phyloP scores from a whole-genome alignment of 495 filamentous ascomycete genomes.

The Cryomyces minteri region DNA sequence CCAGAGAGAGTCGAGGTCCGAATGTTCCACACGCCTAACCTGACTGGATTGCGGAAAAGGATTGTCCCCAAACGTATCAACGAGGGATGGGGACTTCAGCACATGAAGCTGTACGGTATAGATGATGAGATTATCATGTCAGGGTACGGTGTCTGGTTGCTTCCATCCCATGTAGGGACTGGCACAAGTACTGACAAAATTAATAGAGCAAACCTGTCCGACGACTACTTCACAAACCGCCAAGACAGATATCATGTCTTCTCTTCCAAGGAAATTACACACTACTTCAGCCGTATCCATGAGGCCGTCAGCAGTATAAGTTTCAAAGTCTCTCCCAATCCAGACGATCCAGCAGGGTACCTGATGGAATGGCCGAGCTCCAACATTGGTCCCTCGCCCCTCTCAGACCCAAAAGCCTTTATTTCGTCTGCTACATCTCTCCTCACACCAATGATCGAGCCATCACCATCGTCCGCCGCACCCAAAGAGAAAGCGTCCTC shows the following conservation, averaged over 20 bases:
- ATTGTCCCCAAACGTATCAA: conserved; percentile 79
- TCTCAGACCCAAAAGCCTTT: conserved; percentile 48
- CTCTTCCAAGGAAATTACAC: conserved; percentile 52
- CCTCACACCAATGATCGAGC: conserved; percentile 44
- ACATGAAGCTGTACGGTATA: conserved; percentile 97
- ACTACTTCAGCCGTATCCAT: conserved; percentile 69
- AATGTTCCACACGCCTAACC: conserved; percentile 95
- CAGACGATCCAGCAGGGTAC: conserved; percentile 39
- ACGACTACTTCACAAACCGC: conserved; percentile 90
- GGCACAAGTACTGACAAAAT: background rate
- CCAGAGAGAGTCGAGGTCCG: conserved; percentile 75
- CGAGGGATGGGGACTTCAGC: conserved; percentile 94
- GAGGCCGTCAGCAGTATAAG: conserved; percentile 59
- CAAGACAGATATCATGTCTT: conserved; percentile 93
- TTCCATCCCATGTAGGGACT: background rate
- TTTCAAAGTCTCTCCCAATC: conserved; percentile 48
- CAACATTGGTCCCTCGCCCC: conserved; percentile 54
- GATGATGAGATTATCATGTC: conserved; percentile 94
- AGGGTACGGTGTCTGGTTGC: conserved; percentile 32
- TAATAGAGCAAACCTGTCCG: conserved; percentile 67
- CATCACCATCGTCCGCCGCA: conserved; percentile 18
- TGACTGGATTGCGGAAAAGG: conserved; percentile 72
- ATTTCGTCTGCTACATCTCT: conserved; percentile 45
- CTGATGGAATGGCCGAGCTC: conserved; percentile 57
- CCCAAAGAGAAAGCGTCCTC: conserved; percentile 20